Evolutionary conservation across 805 yeast species (phyloP), one percentile per base, ranked within the genome.

Genomic region (Lipomyces japonicus): DNA sequence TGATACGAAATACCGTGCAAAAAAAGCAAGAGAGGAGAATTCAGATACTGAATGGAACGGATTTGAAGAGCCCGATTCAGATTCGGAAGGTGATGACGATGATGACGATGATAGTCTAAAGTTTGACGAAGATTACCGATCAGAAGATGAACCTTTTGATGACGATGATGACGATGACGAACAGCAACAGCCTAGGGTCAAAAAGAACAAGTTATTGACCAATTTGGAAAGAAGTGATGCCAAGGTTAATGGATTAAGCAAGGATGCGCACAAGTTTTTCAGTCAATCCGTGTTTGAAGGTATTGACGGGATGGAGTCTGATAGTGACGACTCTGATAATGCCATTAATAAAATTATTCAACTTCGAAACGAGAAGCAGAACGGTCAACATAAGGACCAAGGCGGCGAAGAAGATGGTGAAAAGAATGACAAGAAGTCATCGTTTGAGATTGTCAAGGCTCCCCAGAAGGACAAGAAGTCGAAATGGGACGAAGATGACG

Each of bases 21-120:
- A 77, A 63, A 68, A 71, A 54, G 70, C 74, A 37, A 71, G 82
- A 46, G 78, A 78, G 10, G 76, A 74, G 47, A 69, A 50, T 14
- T 70, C 70, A 44, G 79, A 75, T 40, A 75, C 72, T 42, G 73
- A 70, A 18, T 76, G 80, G 80, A 75, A 71, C 24, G 80, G 80
- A 25, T 71, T 75, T 36, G 60, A 67, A 16, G 61, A 58, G 23
- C 43, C 23, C 4, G 44, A 40, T 22, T 38, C 48, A 14, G 64
- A 55, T n/a, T 42, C 49, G 25, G 43, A 46, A 7, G 45, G 45
- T 3, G 62, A 58, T 3, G 69, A 57, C 2, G 64, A 61, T 32
- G 63, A 63, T 24, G 68, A 58, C 2, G 65, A 61, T 24, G 63
- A 62, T 23, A 64, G 56, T 4, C 68, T 59, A 41, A 61, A 55